Evolutionary conservation across 495 filamentous ascomycete genomes (phyloP).

Genomic region (Penicillium malachiteum): DNA sequence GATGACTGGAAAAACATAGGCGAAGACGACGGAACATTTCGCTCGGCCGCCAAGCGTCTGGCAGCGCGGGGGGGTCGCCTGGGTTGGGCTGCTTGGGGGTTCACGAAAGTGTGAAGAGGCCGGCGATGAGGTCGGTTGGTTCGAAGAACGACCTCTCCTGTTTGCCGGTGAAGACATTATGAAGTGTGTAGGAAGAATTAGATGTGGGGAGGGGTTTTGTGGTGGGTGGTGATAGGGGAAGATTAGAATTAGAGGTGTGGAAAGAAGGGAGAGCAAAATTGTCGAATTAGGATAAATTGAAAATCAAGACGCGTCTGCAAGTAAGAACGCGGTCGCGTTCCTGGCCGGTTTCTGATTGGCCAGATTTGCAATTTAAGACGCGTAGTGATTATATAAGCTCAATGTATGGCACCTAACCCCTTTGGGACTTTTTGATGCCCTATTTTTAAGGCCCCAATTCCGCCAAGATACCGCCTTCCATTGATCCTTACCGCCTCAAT

Average conservation of each 20-base stretch:
- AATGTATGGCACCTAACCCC: neutral
- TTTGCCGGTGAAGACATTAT: conserved; percentile 52
- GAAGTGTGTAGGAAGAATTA: conserved; percentile 12
- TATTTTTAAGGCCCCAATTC: neutral
- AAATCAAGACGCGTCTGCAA: conserved; percentile 24
- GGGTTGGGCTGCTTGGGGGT: conserved; percentile 39
- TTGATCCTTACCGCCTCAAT: too few species aligned
- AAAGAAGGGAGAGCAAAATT: conserved; percentile 29
- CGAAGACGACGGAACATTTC: conserved; percentile 61
- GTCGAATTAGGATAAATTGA: conserved; percentile 6
- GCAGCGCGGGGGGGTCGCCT: conserved; percentile 49
- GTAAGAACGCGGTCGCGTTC: conserved; percentile 33
- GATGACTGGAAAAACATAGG: conserved; percentile 84
- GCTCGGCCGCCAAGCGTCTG: conserved; percentile 37
- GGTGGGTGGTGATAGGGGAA: neutral
- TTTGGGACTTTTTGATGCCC: neutral
- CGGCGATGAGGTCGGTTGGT: conserved; percentile 43
- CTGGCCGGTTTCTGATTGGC: conserved; percentile 42
- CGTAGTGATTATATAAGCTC: neutral
- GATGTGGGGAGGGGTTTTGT: neutral
- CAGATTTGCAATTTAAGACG: conserved; percentile 9
- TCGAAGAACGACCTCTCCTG: conserved; percentile 43
- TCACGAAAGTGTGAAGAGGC: conserved; percentile 42
- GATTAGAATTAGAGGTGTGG: conserved; percentile 10
- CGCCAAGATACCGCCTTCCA: too few species aligned